A percentile compares a stretch with the other conserved stretches of the same genome.
Evolutionary conservation across 352 stramenopile species (phyloP).

Genomic region (Phytophthora meadii): DNA sequence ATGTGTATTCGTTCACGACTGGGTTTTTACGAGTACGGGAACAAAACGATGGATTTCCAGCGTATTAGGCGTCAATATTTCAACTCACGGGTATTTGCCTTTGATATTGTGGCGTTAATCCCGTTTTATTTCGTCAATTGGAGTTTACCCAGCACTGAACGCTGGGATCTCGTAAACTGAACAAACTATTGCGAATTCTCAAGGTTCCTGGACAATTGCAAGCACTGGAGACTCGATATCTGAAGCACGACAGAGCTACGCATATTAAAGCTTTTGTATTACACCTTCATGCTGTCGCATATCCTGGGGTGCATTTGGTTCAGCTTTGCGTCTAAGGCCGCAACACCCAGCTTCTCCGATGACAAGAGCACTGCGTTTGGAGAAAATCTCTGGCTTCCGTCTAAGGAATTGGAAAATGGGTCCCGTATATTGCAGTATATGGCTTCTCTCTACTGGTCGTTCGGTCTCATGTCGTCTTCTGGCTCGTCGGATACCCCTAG

Average conservation of each 20-base stretch:
- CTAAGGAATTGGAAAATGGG: slow-evolving; percentile 4
- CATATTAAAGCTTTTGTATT: slow-evolving; percentile 56
- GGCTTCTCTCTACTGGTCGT: slow-evolving; percentile 59
- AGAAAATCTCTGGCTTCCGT: slow-evolving; percentile 15
- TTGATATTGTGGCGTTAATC: slow-evolving; percentile 52
- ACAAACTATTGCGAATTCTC: slow-evolving; percentile 62
- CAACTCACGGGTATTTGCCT: slow-evolving; percentile 44
- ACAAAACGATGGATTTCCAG: slow-evolving; percentile 58
- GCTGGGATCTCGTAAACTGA: slow-evolving; percentile 52
- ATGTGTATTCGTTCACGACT: slow-evolving; percentile 55
- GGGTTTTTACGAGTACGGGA: slow-evolving; percentile 71
- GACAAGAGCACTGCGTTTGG: slow-evolving; percentile 3
- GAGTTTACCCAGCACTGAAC: neutral
- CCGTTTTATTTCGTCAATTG: slow-evolving; percentile 5
- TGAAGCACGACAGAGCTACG: slow-evolving; percentile 55
- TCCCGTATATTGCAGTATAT: slow-evolving; percentile 40
- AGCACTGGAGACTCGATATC: slow-evolving; percentile 48
- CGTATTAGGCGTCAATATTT: slow-evolving; percentile 38
- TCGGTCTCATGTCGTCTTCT: slow-evolving; percentile 64
- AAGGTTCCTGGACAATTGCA: slow-evolving; percentile 22
- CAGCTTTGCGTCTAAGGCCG: slow-evolving; percentile 48
- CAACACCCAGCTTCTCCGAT: slow-evolving; percentile 22
- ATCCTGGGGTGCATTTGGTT: slow-evolving; percentile 70
- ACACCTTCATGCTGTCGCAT: slow-evolving; percentile 52
- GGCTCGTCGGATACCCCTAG: slow-evolving; percentile 45